A percentile compares a stretch with the other conserved stretches of the same genome.
Evolutionary conservation across 2,329 filamentous ascomycete genomes (phyloP).

Genomic region (Aureobasidium sp.): DNA sequence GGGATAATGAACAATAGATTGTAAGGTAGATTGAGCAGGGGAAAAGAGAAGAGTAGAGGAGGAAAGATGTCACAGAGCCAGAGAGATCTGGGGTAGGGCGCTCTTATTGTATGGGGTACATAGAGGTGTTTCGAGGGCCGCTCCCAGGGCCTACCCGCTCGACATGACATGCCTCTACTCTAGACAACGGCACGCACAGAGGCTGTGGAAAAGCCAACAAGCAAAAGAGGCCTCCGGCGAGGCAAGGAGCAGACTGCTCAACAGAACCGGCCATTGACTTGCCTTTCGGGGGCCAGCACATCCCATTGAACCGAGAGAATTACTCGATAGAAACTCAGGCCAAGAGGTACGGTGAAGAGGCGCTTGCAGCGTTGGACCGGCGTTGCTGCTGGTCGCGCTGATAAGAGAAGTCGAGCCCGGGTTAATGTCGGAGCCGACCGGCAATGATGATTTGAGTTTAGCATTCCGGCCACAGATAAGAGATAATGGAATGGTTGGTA

Average conservation of each 20-base stretch:
- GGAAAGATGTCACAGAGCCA: not conserved
- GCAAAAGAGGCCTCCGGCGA: not conserved
- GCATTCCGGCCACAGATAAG: constrained; percentile 6
- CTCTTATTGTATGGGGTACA: constrained; percentile 13
- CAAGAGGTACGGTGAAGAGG: not conserved
- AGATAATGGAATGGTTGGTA: not conserved
- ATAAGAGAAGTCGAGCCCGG: constrained; percentile 4
- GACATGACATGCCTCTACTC: not conserved
- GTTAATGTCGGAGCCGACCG: constrained; percentile 8
- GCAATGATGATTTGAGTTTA: not conserved
- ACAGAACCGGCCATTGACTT: constrained; percentile 2
- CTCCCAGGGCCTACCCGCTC: not conserved
- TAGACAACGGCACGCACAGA: not conserved
- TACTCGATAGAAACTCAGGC: constrained; percentile 14
- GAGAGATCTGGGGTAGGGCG: constrained; percentile 8
- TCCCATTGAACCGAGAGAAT: not conserved
- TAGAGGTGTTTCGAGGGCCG: constrained; percentile 1
- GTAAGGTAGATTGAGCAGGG: not conserved
- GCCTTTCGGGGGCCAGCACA: not conserved
- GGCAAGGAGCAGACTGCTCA: not conserved
- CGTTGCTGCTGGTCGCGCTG: constrained; percentile 4
- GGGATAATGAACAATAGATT: not conserved
- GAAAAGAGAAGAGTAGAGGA: not conserved
- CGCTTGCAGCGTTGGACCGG: constrained; percentile 7
- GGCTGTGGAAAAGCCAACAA: not conserved